phyloP scores from a whole-genome alignment of 305 asterid species.

The Caryopteris hybrid region DNA sequence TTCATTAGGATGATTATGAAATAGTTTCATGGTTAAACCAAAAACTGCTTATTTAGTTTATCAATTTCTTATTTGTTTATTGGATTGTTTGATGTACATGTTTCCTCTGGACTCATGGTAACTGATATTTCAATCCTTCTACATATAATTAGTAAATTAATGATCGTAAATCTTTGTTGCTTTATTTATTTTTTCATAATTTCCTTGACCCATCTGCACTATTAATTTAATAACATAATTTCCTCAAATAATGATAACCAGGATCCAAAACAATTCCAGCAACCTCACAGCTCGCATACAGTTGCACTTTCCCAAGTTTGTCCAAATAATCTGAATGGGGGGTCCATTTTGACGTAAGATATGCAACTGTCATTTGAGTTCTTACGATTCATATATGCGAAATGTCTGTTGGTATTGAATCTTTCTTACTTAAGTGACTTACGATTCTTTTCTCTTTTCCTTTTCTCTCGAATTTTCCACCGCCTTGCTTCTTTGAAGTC shows the following conservation, averaged over 20 bases:
- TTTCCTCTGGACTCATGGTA: not conserved
- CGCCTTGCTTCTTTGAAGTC: constrained; percentile 46
- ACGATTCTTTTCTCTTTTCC: not conserved
- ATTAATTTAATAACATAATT: constrained; percentile 20
- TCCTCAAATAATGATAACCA: constrained; percentile 39
- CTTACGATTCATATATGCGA: constrained; percentile 6
- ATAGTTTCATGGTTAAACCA: not conserved
- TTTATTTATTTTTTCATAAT: not conserved
- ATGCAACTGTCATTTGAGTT: not conserved
- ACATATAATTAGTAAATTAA: not conserved
- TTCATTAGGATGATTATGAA: not conserved
- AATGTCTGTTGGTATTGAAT: not conserved
- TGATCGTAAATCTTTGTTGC: constrained; percentile 6
- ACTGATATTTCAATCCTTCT: not conserved
- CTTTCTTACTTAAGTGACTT: constrained; percentile 11
- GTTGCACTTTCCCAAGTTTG: constrained; percentile 62
- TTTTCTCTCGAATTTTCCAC: not conserved
- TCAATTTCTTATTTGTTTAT: not conserved
- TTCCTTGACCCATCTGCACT: not conserved
- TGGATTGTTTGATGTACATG: not conserved
- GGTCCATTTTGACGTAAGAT: constrained; percentile 68
- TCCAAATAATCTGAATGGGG: constrained; percentile 70
- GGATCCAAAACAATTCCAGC: constrained; percentile 73
- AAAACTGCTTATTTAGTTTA: not conserved
- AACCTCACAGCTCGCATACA: constrained; percentile 68